Evolutionary conservation across 1,284 basidiomycete genomes (phyloP).

Genomic region (Papiliotrema laurentii): DNA sequence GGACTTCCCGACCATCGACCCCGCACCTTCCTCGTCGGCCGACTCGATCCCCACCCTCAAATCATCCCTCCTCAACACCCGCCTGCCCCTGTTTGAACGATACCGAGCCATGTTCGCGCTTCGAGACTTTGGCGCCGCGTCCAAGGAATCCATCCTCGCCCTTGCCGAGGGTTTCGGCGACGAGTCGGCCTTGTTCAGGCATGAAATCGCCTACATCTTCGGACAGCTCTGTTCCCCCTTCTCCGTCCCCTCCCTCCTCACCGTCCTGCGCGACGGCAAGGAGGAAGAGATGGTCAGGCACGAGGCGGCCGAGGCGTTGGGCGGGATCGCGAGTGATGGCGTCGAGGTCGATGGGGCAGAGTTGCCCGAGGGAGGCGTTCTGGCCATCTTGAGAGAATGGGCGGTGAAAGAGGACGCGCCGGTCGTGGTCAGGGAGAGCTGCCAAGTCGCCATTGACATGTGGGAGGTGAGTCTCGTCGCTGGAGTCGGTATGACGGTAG

Average conservation of each 20-base stretch:
- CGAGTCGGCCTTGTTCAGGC: slow-evolving; percentile 85
- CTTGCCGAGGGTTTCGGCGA: slow-evolving; percentile 86
- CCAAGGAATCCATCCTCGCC: slow-evolving; percentile 70
- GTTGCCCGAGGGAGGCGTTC: slow-evolving; percentile 55
- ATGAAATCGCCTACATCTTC: slow-evolving; percentile 97
- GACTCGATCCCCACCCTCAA: slow-evolving; percentile 54
- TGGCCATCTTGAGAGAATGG: slow-evolving; percentile 83
- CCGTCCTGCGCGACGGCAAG: slow-evolving; percentile 64
- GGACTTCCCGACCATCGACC: slow-evolving; percentile 86
- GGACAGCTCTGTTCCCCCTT: slow-evolving; percentile 89
- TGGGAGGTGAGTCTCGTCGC: slow-evolving; percentile 60
- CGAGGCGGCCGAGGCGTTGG: slow-evolving; percentile 96
- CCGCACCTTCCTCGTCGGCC: slow-evolving; percentile 62
- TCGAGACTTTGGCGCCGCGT: slow-evolving; percentile 72
- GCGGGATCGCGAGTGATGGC: slow-evolving; percentile 86
- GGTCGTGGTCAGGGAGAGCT: slow-evolving; percentile 88
- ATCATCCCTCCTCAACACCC: slow-evolving; percentile 62
- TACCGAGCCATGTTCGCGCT: slow-evolving; percentile 99
- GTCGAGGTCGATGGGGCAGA: slow-evolving; percentile 28
- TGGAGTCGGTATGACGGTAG: neutral
- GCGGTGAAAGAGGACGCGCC: slow-evolving; percentile 72
- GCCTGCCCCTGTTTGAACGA: slow-evolving; percentile 78
- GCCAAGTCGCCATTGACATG: slow-evolving; percentile 95
- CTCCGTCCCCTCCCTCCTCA: slow-evolving; percentile 78
- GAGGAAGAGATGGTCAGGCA: slow-evolving; percentile 99